Evolutionary conservation across 1,139 yeast species (phyloP).

Genomic region (Hanseniaspora uvarum): DNA sequence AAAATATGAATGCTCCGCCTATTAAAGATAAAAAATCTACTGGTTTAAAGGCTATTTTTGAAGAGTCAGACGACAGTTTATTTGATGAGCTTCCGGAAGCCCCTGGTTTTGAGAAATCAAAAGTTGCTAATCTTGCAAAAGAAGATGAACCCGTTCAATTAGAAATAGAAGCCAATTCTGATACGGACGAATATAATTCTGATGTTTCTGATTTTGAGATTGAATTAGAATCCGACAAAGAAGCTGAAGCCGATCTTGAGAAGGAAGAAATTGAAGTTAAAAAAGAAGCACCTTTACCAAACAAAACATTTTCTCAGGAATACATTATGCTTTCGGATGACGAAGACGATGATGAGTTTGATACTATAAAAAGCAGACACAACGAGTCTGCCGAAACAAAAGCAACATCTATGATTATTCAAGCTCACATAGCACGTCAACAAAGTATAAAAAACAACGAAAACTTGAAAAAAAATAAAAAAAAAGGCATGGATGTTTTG

Average conservation of each 20-base stretch:
- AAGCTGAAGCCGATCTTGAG: not conserved
- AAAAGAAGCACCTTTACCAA: not conserved
- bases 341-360: constrained; percentile 9
- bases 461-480: constrained; percentile 19
- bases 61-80: constrained; percentile 21
- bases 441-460: constrained; percentile 20
- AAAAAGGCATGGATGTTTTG: constrained; percentile 23
- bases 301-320: not conserved
- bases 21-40: not conserved
- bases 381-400: constrained; percentile 26
- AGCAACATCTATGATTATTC: constrained; percentile 32
- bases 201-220: constrained; percentile 14
- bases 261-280: not conserved
- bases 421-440: constrained; percentile 31
- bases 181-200: not conserved
- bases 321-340: not conserved
- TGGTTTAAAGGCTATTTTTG: constrained; percentile 19
- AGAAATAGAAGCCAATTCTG: not conserved
- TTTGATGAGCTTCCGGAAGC: constrained; percentile 9
- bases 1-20: constrained; percentile 19
- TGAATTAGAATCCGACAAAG: constrained; percentile 5
- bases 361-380: not conserved
- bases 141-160: not conserved
- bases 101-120: not conserved
- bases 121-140: not conserved